Evolutionary conservation across 495 filamentous ascomycete genomes (phyloP), one percentile per base, ranked within the genome.

Genomic region (Terfezia boudieri): DNA sequence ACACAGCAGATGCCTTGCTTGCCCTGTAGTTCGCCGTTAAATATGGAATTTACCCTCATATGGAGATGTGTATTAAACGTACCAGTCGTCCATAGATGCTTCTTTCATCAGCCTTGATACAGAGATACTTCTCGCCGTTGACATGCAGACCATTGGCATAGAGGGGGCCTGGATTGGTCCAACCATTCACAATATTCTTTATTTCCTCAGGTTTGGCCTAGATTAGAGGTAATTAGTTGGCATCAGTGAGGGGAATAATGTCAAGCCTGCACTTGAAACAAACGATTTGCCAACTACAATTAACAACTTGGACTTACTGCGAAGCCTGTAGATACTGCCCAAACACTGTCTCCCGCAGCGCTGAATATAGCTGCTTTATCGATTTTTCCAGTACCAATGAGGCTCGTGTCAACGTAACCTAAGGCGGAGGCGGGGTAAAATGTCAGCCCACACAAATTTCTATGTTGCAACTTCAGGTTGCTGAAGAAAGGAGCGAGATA

Each of bases 321-420:
- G 72, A 92, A 92, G 57, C 71, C 76, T 17, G 74, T 16, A 20
- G 78, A 76, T n/a, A 71, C 64, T 55, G 88, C 88, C 85, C 88
- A 94, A 59, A 80, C 73, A 66, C 79, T 84, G 65, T 84, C 82
- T 64, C 87, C 85, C 57, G 81, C 79, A 56, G 68, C 71, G 69
- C 80, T 84, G 71, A 89, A 78, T 68, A 95, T 92, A 64, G 83
- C 84, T 61, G 78, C 90, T 71, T 83, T 80, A 73, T 90, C 83
- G 69, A 94, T 71, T 68, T 90, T 82, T 62, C 79, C 79, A 60
- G 74, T 79, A 70, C 76, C 84, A 64, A 96, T 76, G 59, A 96
- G 77, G 77, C 88, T 88, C n/a, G 0, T 2, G 22, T 51, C 49
- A 32, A 51, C 49, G 49, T 51, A 51, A 7, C 1, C 41, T 46